phyloP scores from a whole-genome alignment of 2,329 filamentous ascomycete species.

The Arthroderma sp. region DNA sequence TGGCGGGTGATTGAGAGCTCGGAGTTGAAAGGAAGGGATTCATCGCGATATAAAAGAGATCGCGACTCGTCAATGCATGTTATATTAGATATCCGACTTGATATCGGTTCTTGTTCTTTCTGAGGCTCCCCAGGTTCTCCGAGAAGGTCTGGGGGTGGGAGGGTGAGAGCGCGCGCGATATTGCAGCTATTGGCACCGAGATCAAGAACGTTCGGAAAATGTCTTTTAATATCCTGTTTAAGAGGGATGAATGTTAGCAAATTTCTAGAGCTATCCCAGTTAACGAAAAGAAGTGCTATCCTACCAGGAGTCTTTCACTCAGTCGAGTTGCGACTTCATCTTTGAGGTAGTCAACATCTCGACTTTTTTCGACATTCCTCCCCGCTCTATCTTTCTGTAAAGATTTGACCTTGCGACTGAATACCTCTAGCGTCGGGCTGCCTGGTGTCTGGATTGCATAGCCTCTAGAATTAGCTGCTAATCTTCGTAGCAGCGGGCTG shows the following conservation, averaged over 20 bases:
- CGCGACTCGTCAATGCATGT: conserved; percentile 72
- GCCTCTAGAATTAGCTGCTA: conserved; percentile 24
- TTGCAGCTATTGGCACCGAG: conserved; percentile 94
- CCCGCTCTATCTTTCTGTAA: conserved; percentile 83
- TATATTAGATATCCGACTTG: conserved; percentile 58
- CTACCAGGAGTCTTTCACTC: conserved; percentile 69
- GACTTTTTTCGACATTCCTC: conserved; percentile 52
- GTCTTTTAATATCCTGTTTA: conserved; percentile 73
- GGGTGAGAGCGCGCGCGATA: conserved; percentile 67
- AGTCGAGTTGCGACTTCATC: conserved; percentile 79
- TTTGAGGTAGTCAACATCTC: conserved; percentile 80
- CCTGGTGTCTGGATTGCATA: conserved; percentile 72
- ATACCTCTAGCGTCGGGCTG: conserved; percentile 71
- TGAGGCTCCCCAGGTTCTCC: conserved; percentile 7
- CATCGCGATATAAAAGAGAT: conserved; percentile 67
- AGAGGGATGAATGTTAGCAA: conserved; percentile 3
- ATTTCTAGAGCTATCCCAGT: not conserved
- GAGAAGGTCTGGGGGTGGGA: conserved; percentile 32
- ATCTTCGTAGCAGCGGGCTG: conserved; percentile 12
- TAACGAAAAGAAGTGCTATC: conserved; percentile 7
- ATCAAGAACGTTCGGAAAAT: conserved; percentile 74
- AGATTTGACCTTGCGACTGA: conserved; percentile 79
- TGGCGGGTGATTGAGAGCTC: conserved; percentile 59
- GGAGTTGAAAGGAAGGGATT: conserved; percentile 50
- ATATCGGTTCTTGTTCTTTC: conserved; percentile 42